Conservation (phyloP, 345 rosid species). For the Leavenworthia alabamica region DNA sequence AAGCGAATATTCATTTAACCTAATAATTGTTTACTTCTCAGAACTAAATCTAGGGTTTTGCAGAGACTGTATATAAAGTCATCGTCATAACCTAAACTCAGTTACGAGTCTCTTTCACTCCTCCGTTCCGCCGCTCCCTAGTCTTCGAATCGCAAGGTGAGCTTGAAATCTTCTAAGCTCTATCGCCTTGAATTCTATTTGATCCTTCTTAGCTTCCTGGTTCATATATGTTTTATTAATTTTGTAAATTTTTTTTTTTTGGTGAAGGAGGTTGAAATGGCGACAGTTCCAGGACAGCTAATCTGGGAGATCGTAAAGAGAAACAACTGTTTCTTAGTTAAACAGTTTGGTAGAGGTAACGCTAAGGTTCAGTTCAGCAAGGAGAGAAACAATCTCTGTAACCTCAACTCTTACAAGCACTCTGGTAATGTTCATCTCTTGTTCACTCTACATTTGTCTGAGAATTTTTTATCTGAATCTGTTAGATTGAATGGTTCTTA, state of each 20-base stretch:
- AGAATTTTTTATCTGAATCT: not conserved
- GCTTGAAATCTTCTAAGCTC: not conserved
- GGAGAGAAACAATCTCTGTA: conserved; percentile 68
- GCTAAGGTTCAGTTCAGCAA: conserved; percentile 63
- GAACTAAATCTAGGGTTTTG: conserved; percentile 25
- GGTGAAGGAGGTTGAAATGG: conserved; percentile 35
- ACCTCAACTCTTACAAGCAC: conserved; percentile 73
- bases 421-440: conserved; percentile 36
- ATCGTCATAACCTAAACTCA: conserved; percentile 7
- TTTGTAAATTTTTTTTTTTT: not conserved
- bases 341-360: conserved; percentile 64
- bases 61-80: conserved; percentile 2
- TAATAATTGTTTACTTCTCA: fast-evolving
- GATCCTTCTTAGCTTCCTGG: not conserved
- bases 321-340: conserved; percentile 67
- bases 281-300: conserved; percentile 63
- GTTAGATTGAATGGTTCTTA: not conserved
- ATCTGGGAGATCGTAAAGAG: conserved; percentile 81
- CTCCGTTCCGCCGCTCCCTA: conserved; percentile 4
- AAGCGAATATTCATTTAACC: conserved; percentile 25
- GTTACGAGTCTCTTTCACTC: conserved; percentile 19
- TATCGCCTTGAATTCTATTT: not conserved
- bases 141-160: conserved; percentile 6
- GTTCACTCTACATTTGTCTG: not conserved
- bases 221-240: not conserved